phyloP scores from a whole-genome alignment of 176 grass and related monocot genomes.

The Carex myosuroides region DNA sequence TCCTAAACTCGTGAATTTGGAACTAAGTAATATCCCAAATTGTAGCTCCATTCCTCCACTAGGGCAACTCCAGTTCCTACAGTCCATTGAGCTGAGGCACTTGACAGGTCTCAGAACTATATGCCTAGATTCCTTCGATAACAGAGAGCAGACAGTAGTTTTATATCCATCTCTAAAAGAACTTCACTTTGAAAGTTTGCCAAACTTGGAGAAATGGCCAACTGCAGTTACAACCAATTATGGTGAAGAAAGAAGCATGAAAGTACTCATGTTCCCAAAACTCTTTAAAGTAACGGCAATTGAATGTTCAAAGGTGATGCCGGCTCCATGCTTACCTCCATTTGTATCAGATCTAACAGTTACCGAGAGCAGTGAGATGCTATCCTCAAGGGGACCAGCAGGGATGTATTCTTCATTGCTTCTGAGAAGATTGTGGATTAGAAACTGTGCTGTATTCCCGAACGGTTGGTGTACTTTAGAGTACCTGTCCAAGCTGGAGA shows the following conservation, averaged over 20 bases:
- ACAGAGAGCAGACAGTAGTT: background rate
- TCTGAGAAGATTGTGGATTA: constrained; percentile 43
- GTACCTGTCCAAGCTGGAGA: constrained; percentile 32
- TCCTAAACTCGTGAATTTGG: constrained; percentile 37
- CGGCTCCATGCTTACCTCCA: constrained; percentile 25
- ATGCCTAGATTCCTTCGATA: constrained; percentile 8
- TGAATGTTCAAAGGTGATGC: constrained; percentile 36
- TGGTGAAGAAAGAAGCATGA: background rate
- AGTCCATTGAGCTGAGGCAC: constrained; percentile 33
- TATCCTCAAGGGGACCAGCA: constrained; percentile 1
- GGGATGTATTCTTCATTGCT: constrained; percentile 15
- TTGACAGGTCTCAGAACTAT: constrained; percentile 29
- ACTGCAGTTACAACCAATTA: constrained; percentile 9
- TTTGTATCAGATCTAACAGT: constrained; percentile 35
- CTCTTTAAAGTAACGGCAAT: constrained; percentile 29
- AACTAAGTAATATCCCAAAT: constrained; percentile 36
- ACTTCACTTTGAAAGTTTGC: constrained; percentile 43
- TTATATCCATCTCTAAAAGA: constrained; percentile 42
- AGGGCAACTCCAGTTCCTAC: constrained; percentile 32
- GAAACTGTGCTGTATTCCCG: constrained; percentile 25
- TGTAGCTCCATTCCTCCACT: constrained; percentile 36
- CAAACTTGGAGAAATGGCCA: constrained; percentile 37
- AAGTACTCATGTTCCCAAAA: constrained; percentile 33
- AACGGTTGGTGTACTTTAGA: constrained; percentile 18
- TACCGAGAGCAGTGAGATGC: constrained; percentile 22